Percentiles rank a stretch among this genome's conserved stretches.
Conservation (phyloP, 192 early-diverging fungal genomes). For the Entomortierella lignicola region DNA sequence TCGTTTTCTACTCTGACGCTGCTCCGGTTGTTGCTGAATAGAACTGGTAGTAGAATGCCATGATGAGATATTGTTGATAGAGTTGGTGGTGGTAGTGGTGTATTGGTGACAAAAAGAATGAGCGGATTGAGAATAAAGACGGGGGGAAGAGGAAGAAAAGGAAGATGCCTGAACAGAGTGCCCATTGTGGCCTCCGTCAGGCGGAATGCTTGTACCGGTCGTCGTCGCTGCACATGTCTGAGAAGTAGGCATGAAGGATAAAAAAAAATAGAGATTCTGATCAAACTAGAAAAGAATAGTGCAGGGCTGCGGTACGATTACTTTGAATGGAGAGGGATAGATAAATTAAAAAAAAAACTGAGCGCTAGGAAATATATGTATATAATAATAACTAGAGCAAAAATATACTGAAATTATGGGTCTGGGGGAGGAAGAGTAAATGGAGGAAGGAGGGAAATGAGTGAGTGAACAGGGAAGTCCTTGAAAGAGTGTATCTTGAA, state of each 20-base stretch:
- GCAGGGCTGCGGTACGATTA: slow-evolving; percentile 42
- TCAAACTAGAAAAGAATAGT: neutral
- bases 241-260: slow-evolving; percentile 44
- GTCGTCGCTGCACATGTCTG: slow-evolving; percentile 46
- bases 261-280: slow-evolving; percentile 7
- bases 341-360: slow-evolving; percentile 1
- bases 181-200: slow-evolving; percentile 31
- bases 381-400: neutral
- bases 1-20: neutral
- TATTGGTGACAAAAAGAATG: slow-evolving; percentile 18
- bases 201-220: slow-evolving; percentile 33
- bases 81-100: neutral
- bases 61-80: slow-evolving; percentile 18
- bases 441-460: slow-evolving; percentile 5
- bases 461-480: slow-evolving; percentile 4
- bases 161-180: slow-evolving; percentile 23
- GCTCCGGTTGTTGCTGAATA: slow-evolving; percentile 15
- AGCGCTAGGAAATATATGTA: neutral
- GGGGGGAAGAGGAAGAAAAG: slow-evolving; percentile 9
- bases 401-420: slow-evolving; percentile 18
- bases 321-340: neutral
- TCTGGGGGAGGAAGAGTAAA: slow-evolving; percentile 40
- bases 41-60: too few species aligned
- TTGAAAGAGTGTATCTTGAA: slow-evolving; percentile 23
- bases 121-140: slow-evolving; percentile 9